Base-by-base conservation (phyloP, 805 yeast genomes). In the Monosporozyma yasuniensis region DNA sequence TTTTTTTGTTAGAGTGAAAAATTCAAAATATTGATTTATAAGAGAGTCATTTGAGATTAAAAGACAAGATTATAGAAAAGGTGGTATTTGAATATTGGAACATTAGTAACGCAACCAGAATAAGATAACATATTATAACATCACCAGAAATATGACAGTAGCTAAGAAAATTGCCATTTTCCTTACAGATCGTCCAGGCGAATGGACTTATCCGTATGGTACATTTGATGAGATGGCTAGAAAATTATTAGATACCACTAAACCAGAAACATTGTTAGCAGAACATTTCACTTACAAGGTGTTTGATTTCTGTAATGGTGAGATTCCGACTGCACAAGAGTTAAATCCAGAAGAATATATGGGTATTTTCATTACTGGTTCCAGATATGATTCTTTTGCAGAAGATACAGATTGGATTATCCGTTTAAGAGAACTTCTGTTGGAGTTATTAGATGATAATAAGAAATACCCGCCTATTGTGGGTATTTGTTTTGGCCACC, bases 401-500 rank as follows among this genome's bases (percentile, higher is more conserved):
- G 56, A 55, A 3, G 64, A 61, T 0, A 59, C 61, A 5, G 59
- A 60, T 18, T 76, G 80, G 80, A 69, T 77, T 39, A 55, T 57
- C 22, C 57, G 61, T 30, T 57, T 77, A 27, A 71, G 73, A 52
- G 50, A 61, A 9, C 67, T 75, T 47, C 57, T 77, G 28, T 16
- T 30, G 21, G 51, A 44, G 42, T 54, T 57, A 21, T 44, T 59
- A 11, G 53, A 51, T 11, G 47, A 41, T 9, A 52, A 25, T 51
- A 55, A 23, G 19, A 51, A 52, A 4, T 51, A 59, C 30, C 65
- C 74, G n/a, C 83, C 84, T 2, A 50, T 80, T 3, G 74, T 78
- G 5, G 95, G 95, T 3, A 70, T 88, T 41, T 88, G 96, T 65
- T 88, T 87, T 63, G 96, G 96, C 5, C 96, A 89, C 65, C 96